Conservation (phyloP, 345 rosid genomes). For the Jatropha curcas region DNA sequence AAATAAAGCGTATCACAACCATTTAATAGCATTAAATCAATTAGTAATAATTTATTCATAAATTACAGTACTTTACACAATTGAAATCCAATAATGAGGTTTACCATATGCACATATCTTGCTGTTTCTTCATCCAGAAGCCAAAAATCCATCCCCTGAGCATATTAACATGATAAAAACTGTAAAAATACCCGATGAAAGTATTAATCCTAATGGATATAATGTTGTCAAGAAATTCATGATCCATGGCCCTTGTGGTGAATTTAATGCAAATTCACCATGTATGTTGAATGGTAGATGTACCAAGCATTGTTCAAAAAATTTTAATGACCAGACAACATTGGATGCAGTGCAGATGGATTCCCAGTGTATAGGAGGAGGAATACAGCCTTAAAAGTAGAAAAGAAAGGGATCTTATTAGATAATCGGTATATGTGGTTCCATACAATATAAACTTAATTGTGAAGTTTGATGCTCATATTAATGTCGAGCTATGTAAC, state of each 20-base stretch:
- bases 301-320: neutral
- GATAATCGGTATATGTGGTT: too few species aligned
- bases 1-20: too few species aligned
- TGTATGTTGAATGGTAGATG: neutral
- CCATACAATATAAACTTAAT: too few species aligned
- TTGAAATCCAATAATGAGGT: neutral
- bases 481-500: too few species aligned
- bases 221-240: neutral
- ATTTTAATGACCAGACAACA: neutral
- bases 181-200: neutral
- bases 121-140: neutral
- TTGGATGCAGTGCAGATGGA: too few species aligned
- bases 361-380: too few species aligned
- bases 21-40: too few species aligned
- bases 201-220: neutral
- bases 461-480: too few species aligned
- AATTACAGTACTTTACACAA: too few species aligned
- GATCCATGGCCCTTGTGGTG: slow-evolving; percentile 17
- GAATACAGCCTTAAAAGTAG: too few species aligned
- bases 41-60: too few species aligned
- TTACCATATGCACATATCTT: neutral
- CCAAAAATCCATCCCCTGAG: neutral
- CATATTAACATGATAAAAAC: neutral
- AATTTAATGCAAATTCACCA: neutral
- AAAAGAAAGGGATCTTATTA: too few species aligned